Base-by-base conservation (phyloP, 2,329 filamentous ascomycete species). In the Ceratocystis huliohia region DNA sequence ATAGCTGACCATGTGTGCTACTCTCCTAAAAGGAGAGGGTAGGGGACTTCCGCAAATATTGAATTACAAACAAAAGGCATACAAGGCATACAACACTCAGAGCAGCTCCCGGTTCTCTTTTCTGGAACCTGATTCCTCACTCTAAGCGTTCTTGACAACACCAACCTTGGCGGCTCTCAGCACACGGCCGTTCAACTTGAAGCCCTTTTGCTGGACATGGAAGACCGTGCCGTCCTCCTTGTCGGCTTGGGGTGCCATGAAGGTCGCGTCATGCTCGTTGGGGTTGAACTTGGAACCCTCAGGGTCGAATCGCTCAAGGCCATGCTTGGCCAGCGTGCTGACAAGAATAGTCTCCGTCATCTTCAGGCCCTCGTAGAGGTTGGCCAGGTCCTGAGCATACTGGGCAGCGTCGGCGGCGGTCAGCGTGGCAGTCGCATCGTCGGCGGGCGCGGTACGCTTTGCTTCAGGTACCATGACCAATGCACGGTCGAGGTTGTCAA, bases 401-500 rank as follows among this genome's bases (percentile, higher is more conserved):
- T 82, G 81, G 61, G 75, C 72, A 30, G 53, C 53, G 25, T 59
- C 53, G 1, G 20, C 28, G 28, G 53, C 53, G 2, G 53, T 59
- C 53, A 59, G 53, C 22, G 95, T 81, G 37, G 41, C 46, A 1
- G 48, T 13, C 1, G 30, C 2, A 8, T 48, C 63, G 2, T 46
- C 20, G 20, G 64, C 33, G 5, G 67, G 64, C 8, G n/a, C 67
- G 0, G 45, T 13, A 7, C 64, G 67, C 78, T 89, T 90, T 50
- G 91, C 87, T 68, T 82, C 75, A 22, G 90, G 86, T 13, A 96
- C 92, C 73, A 87, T 91, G 69, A 80, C 77, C 56, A 99, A 84
- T 56, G 94, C 94, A 71, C 92, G 92, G 78, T 99, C 94, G 70
- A 99, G 86, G 82, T 97, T 99, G 79, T 99, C 94, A 73, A 99